phyloP scores from a whole-genome alignment of 2,329 filamentous ascomycete species.

The Hymenoscyphus linearis region DNA sequence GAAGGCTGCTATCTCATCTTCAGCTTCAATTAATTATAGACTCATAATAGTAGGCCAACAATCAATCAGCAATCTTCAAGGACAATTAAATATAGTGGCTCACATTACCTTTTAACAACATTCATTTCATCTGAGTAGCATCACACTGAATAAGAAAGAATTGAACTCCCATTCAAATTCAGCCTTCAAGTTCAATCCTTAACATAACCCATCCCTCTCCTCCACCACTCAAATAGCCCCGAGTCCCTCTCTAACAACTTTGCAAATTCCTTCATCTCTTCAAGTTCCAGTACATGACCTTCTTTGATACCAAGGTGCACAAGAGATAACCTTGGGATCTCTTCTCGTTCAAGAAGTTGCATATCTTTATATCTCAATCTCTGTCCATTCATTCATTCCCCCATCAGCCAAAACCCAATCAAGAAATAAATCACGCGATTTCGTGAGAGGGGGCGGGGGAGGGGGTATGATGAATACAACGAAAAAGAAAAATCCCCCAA shows the following conservation, averaged over 20 bases:
- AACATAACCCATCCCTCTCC: slow-evolving; percentile 25
- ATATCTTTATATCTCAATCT: slow-evolving; percentile 31
- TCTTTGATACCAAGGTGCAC: slow-evolving; percentile 13
- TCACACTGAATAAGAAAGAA: not conserved
- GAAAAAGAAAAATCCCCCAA: no score
- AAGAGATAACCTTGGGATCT: slow-evolving; percentile 11
- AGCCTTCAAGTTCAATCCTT: slow-evolving; percentile 10
- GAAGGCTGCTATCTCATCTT: no score
- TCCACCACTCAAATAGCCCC: slow-evolving; percentile 26
- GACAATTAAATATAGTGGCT: no score
- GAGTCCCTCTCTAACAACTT: slow-evolving; percentile 18
- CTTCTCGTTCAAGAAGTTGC: slow-evolving; percentile 25
- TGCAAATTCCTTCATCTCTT: slow-evolving; percentile 22
- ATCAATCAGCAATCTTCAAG: no score
- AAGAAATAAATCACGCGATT: no score
- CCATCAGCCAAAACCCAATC: not conserved
- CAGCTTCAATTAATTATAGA: no score
- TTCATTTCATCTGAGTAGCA: not conserved
- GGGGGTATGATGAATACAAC: no score
- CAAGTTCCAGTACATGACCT: slow-evolving; percentile 22
- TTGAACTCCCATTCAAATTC: not conserved
- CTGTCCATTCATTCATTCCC: no score
- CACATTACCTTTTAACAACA: not conserved
- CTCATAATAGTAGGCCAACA: no score
- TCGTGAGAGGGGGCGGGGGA: no score